These are phyloP conservation scores for Boehmeria nivea DNA, from an alignment of 306 rosid genomes.

Conservation along the genomic window DNA sequence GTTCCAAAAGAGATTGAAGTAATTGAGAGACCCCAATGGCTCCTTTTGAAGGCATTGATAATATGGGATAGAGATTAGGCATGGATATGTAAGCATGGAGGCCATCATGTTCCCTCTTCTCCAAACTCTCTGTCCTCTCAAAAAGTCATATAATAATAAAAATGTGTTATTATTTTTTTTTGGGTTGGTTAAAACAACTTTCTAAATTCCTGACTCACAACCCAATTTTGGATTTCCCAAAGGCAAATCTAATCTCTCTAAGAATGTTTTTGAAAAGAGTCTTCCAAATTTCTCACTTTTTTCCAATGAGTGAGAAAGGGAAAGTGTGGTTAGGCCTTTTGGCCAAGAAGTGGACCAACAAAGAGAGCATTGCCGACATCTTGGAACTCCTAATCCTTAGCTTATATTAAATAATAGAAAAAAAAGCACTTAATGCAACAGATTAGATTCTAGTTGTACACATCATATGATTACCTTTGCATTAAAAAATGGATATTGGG, in stretches of 20 bases:
- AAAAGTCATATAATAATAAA: constrained; percentile 25
- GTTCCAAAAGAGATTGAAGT: constrained; percentile 34
- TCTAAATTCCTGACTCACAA: constrained; percentile 13
- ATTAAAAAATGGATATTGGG: constrained; percentile 6
- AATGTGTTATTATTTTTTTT: not conserved
- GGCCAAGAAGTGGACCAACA: constrained; percentile 18
- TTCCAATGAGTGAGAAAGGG: constrained; percentile 17
- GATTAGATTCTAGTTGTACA: constrained; percentile 31
- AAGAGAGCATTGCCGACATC: constrained; percentile 25
- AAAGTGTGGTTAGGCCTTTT: constrained; percentile 28
- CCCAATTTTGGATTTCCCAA: constrained; percentile 29
- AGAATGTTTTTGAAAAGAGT: constrained; percentile 16
- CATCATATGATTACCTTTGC: constrained; percentile 25
- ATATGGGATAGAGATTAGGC: constrained; percentile 22
- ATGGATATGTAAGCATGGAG: constrained; percentile 55
- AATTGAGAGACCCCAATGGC: constrained; percentile 26
- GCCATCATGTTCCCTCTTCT: constrained; percentile 76
- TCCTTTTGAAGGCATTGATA: constrained; percentile 31
- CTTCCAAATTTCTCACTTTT: constrained; percentile 1
- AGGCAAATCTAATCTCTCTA: constrained; percentile 25
- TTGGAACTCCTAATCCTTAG: constrained; percentile 34
- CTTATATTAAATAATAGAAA: not conserved
- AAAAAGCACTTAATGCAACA: constrained; percentile 10
- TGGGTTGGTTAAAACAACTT: constrained; percentile 13
- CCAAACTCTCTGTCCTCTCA: constrained; percentile 47